Conservation (phyloP, 768 basidiomycete species). For the Cystofilobasidium bisporidii region DNA sequence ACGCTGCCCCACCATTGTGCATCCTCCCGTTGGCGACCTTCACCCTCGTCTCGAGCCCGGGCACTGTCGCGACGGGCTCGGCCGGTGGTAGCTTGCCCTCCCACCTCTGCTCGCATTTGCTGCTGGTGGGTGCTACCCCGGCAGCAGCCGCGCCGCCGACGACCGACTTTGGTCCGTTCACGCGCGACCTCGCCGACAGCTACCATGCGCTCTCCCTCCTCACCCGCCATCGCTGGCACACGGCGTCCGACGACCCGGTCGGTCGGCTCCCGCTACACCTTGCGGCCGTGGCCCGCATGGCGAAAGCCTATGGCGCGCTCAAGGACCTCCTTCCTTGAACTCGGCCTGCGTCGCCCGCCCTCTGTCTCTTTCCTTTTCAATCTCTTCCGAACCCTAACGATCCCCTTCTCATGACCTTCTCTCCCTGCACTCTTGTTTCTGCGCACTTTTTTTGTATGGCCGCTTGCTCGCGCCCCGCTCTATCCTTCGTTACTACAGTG, state of each 20-base stretch:
- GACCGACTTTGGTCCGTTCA: conserved; percentile 32
- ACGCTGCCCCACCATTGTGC: conserved; percentile 36
- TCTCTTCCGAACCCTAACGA: too few relatives aligned
- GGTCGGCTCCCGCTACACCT: conserved; percentile 1
- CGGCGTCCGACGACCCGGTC: neutral
- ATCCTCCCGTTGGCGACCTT: conserved; percentile 53
- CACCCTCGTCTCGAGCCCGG: conserved; percentile 52
- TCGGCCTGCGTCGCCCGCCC: neutral
- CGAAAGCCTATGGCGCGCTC: neutral
- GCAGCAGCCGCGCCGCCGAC: conserved; percentile 41
- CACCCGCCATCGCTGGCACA: neutral
- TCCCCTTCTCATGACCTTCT: neutral
- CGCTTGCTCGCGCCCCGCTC: too few relatives aligned
- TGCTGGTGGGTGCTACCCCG: conserved; percentile 47
- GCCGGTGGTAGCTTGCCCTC: too few relatives aligned
- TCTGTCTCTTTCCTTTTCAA: neutral
- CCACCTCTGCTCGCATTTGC: conserved; percentile 51
- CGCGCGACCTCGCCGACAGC: conserved; percentile 55
- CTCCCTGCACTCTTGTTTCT: too few relatives aligned
- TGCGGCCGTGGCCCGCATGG: neutral
- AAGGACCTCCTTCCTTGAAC: neutral
- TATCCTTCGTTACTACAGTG: neutral
- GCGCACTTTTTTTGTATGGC: too few relatives aligned
- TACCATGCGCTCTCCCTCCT: conserved; percentile 51
- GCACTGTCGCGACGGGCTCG: too few relatives aligned